These are phyloP conservation scores for Pichia rugopelliculosa DNA, from an alignment of 805 yeast species.

Conservation along the genomic window DNA sequence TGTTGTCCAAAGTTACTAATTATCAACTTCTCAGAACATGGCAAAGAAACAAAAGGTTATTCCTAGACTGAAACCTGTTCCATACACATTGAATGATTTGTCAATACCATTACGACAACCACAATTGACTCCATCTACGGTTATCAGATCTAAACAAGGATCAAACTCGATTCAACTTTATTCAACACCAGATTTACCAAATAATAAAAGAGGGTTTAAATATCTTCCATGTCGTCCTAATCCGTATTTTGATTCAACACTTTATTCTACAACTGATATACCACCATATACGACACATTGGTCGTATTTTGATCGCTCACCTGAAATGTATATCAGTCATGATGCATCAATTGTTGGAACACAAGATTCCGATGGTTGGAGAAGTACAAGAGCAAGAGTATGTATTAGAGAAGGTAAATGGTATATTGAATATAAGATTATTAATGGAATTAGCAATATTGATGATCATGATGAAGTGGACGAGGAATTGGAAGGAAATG, in stretches of 20 bases:
- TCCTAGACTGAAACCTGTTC: constrained; percentile 30
- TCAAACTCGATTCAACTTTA: constrained; percentile 23
- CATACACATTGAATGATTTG: constrained; percentile 27
- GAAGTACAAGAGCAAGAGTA: constrained; percentile 66
- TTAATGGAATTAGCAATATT: constrained; percentile 18
- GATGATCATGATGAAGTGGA: constrained; percentile 7
- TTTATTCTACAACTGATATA: constrained; percentile 67
- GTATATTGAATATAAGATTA: constrained; percentile 69
- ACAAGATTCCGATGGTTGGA: constrained; percentile 55
- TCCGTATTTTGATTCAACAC: constrained; percentile 45
- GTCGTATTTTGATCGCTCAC: constrained; percentile 63
- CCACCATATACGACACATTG: constrained; percentile 57
- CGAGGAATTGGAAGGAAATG: too few species aligned
- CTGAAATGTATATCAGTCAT: constrained; percentile 41
- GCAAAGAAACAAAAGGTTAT: constrained; percentile 13
- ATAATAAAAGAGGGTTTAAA: constrained; percentile 72
- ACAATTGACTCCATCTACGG: constrained; percentile 11
- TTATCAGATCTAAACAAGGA: constrained; percentile 8
- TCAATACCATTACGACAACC: constrained; percentile 18
- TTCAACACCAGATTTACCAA: constrained; percentile 69
- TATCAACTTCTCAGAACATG: background rate
- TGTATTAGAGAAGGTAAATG: constrained; percentile 72
- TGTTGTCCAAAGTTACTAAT: background rate
- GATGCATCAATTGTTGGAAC: constrained; percentile 43
- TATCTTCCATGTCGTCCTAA: constrained; percentile 74